These are phyloP conservation scores for Geranium incanum DNA, from an alignment of 441 rosid species.

Conservation along the genomic window DNA sequence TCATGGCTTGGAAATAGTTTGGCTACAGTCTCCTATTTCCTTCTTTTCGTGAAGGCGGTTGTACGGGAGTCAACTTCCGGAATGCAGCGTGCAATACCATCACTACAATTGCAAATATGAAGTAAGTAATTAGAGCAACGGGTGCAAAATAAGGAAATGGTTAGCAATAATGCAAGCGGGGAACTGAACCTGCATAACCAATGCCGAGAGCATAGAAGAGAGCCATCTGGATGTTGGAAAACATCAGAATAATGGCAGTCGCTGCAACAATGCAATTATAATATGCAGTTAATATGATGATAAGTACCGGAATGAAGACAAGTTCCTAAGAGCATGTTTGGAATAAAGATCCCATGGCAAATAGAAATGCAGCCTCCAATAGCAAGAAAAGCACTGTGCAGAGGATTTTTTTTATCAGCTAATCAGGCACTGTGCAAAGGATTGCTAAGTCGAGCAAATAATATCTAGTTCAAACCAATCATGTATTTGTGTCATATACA, in stretches of 20 bases:
- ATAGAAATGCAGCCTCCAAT: too few species aligned
- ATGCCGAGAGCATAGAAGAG: conserved; percentile 56
- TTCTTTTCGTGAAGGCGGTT: conserved; percentile 42
- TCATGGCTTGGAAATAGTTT: not conserved
- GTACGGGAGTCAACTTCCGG: conserved; percentile 58
- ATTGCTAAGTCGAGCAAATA: too few species aligned
- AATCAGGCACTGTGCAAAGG: too few species aligned
- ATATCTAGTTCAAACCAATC: too few species aligned
- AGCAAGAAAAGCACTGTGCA: too few species aligned
- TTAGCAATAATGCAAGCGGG: not conserved
- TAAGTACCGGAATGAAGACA: too few species aligned
- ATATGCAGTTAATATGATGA: conserved; percentile 12
- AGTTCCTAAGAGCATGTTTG: too few species aligned
- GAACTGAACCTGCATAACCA: conserved; percentile 51
- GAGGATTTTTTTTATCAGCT: too few species aligned
- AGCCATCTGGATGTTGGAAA: conserved; percentile 80
- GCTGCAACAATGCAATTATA: conserved; percentile 40
- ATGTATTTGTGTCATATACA: too few species aligned
- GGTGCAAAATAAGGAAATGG: conserved; percentile 5
- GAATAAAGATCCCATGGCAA: too few species aligned
- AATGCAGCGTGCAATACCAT: conserved; percentile 74
- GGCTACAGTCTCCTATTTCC: conserved; percentile 16
- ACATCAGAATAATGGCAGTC: conserved; percentile 52
- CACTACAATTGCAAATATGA: conserved; percentile 28
- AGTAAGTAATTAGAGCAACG: conserved; percentile 9